These are phyloP conservation scores for Actinomucor elegans DNA, from an alignment of 371 early-diverging fungal species.

Conservation along the genomic window DNA sequence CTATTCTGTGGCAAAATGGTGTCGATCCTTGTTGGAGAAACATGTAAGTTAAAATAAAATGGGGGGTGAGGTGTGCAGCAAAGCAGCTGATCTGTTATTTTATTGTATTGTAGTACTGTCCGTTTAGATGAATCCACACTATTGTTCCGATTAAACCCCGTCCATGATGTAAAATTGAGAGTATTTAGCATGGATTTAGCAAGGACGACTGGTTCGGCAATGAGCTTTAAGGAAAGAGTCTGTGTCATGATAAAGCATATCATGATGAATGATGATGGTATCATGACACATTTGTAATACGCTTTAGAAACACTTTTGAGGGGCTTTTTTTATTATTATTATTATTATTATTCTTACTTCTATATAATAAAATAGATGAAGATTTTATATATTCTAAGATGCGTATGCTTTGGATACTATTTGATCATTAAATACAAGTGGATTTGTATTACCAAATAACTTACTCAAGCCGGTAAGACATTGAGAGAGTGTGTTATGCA, in stretches of 20 bases:
- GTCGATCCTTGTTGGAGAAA: conserved; percentile 35
- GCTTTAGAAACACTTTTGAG: not conserved
- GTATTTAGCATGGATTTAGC: no score
- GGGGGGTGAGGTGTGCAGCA: no score
- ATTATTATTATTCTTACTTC: no score
- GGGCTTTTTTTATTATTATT: no score
- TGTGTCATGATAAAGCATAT: conserved; percentile 9
- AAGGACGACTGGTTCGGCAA: no score
- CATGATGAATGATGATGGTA: not conserved
- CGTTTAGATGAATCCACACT: conserved; percentile 17
- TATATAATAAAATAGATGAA: no score
- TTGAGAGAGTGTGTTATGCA: not conserved
- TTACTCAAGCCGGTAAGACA: conserved; percentile 3
- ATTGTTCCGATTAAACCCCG: conserved; percentile 13
- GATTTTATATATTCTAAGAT: no score
- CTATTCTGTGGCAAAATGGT: conserved; percentile 26
- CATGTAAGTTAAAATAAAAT: conserved; percentile 33
- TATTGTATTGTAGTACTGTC: conserved; percentile 10
- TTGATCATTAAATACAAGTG: conserved; percentile 10
- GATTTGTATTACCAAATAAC: conserved; percentile 6
- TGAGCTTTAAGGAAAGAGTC: conserved; percentile 22
- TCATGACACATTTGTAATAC: conserved; percentile 6
- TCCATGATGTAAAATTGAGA: not conserved
- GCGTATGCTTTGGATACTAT: conserved; percentile 3
- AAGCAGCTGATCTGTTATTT: not conserved